Base-by-base conservation (phyloP, 306 rosid species). In the Hippophae rhamnoides region DNA sequence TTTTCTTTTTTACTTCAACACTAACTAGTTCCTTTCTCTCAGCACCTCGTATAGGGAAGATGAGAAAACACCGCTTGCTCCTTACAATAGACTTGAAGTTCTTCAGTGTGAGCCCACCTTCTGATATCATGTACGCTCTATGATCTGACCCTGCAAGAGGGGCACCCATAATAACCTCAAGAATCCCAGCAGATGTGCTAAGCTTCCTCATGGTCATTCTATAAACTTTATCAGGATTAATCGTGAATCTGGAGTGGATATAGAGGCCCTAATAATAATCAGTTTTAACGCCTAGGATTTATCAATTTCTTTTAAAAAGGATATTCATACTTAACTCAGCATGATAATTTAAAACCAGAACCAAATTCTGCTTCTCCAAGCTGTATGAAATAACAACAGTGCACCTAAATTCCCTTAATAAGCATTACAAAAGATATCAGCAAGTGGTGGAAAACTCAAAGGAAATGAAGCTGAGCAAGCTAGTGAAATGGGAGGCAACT, bases 151-250 rank as follows among this genome's bases (percentile, higher is more conserved):
- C 99, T n/a, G 95, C 52, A 56, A 93, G 97, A 10, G 99, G 99
- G 42, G 99, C 89, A 56, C 99, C 99, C 99, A 93, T 88, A 60
- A 93, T 88, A 60, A 93, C 95, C 85, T 93, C 99, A 68, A 93
- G 97, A 79, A 89, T 88, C 74, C 86, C 86, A 72, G 95, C 99
- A 62, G 95, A 82, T 0, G 97, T 88, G 73, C 88, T 86, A 52
- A 93, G 99, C 81, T 54, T 82, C 54, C 76, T 86, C 99, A 93
- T 88, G 73, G 99, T 95, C 68, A 89, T 82, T 78, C 99, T 86
- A 80, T 93, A 93, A 65, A 89, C 89, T 82, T 70, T 93, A 73
- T 93, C 95, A 57, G 97, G 97, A 71, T 84, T 88, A 76, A 93
- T 72, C 43, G 80, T 77, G 78, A 79, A 76, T 74, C 94, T 84